Conservation (phyloP, 331 rosid genomes). For the Acacia pycnantha region DNA sequence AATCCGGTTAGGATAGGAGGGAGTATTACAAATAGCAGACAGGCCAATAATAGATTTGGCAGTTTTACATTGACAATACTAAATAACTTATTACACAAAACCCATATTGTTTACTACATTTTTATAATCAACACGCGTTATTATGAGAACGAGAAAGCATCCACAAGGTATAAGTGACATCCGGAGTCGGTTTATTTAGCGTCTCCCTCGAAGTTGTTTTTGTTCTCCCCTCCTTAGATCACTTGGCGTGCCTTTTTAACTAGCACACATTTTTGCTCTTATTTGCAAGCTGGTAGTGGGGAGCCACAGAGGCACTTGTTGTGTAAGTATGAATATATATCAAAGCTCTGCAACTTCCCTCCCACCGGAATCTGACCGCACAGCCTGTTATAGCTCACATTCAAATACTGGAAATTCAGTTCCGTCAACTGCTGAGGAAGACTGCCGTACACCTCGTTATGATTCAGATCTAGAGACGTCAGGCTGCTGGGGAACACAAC, state of each 20-base stretch:
- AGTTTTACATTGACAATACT: too few relatives aligned
- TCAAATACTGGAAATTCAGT: constrained; percentile 41
- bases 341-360: constrained; percentile 55
- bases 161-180: too few relatives aligned
- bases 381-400: constrained; percentile 64
- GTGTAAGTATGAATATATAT: constrained; percentile 39
- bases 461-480: constrained; percentile 50
- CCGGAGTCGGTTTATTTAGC: background rate
- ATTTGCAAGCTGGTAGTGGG: constrained; percentile 52
- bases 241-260: too few relatives aligned
- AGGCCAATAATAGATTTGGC: too few relatives aligned
- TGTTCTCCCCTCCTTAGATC: too few relatives aligned
- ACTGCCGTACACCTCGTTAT: constrained; percentile 46
- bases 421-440: constrained; percentile 36
- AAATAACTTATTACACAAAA: too few relatives aligned
- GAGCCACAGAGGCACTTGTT: constrained; percentile 67
- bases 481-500: constrained; percentile 41
- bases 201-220: background rate
- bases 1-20: too few relatives aligned
- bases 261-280: background rate
- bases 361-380: constrained; percentile 65
- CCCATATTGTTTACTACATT: background rate
- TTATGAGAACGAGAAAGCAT: too few relatives aligned
- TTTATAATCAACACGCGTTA: too few relatives aligned
- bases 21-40: too few relatives aligned